phyloP scores from a whole-genome alignment of 2,329 filamentous ascomycete genomes.

The Lachnellula hyalina region DNA sequence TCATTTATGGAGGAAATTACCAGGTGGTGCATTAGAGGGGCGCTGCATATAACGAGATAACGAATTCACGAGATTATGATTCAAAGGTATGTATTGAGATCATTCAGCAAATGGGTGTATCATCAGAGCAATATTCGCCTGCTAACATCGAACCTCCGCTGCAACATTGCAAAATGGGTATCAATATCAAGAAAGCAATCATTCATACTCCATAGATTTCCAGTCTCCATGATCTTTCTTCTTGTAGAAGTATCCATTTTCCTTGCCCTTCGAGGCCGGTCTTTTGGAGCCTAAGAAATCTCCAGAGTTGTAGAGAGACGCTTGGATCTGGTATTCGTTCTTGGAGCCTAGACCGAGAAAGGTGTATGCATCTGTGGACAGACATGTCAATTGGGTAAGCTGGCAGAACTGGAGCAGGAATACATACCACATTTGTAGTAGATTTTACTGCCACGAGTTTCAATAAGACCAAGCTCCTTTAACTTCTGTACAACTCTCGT shows the following conservation, averaged over 20 bases:
- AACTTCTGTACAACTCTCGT: conserved; percentile 60
- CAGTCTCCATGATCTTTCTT: conserved; percentile 15
- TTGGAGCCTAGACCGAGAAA: conserved; percentile 55
- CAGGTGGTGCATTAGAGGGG: neutral
- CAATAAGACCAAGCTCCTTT: conserved; percentile 56
- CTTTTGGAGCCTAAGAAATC: conserved; percentile 29
- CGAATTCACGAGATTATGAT: neutral
- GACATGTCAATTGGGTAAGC: neutral
- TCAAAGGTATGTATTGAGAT: neutral
- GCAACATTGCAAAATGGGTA: conserved; percentile 8
- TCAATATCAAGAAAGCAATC: conserved; percentile 14
- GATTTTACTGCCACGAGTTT: conserved; percentile 43
- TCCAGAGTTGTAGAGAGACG: conserved; percentile 50
- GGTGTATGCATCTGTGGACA: conserved; percentile 56
- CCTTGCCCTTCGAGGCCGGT: conserved; percentile 7
- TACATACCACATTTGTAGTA: conserved; percentile 63
- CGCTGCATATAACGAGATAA: neutral
- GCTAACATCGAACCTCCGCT: neutral
- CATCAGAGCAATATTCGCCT: neutral
- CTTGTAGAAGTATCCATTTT: conserved; percentile 18
- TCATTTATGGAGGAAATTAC: neutral
- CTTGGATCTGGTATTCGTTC: conserved; percentile 58
- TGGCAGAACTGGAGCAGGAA: neutral
- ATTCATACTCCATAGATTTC: conserved; percentile 13
- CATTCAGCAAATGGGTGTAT: neutral